Conservation (phyloP, 148 eudicot species). For the Heliosperma pusillum region DNA sequence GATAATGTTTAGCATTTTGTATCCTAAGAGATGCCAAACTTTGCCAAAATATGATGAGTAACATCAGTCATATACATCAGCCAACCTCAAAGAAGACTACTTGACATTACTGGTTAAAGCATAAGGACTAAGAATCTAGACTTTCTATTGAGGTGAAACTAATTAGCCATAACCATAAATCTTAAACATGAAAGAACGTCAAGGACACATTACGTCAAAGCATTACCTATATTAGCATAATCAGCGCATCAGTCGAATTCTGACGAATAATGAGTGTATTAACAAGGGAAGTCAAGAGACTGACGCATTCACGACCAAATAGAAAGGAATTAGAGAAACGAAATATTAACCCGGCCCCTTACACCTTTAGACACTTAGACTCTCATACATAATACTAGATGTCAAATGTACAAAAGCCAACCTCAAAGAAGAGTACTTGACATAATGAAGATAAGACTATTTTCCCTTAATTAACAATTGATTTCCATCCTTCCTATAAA, state of each 20-base stretch:
- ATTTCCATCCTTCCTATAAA: no score
- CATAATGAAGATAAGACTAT: neutral
- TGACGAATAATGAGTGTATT: no score
- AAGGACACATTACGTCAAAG: neutral
- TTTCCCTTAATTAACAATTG: neutral
- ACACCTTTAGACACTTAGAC: no score
- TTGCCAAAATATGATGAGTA: neutral
- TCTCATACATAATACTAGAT: neutral
- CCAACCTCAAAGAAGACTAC: neutral
- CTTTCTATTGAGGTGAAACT: neutral
- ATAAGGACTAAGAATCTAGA: constrained; percentile 7
- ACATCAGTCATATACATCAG: neutral
- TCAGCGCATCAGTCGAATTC: neutral
- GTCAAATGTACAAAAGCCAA: neutral
- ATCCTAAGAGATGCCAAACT: no score
- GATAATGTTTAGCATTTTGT: no score
- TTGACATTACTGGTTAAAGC: neutral
- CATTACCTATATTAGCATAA: neutral
- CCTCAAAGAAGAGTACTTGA: neutral
- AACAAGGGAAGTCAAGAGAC: neutral
- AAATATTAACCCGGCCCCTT: no score
- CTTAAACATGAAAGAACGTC: neutral
- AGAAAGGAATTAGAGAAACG: no score
- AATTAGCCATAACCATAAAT: no score
- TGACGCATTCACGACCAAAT: neutral